phyloP scores from a whole-genome alignment of 1,284 basidiomycete genomes.

The Leccinum fuscescens region DNA sequence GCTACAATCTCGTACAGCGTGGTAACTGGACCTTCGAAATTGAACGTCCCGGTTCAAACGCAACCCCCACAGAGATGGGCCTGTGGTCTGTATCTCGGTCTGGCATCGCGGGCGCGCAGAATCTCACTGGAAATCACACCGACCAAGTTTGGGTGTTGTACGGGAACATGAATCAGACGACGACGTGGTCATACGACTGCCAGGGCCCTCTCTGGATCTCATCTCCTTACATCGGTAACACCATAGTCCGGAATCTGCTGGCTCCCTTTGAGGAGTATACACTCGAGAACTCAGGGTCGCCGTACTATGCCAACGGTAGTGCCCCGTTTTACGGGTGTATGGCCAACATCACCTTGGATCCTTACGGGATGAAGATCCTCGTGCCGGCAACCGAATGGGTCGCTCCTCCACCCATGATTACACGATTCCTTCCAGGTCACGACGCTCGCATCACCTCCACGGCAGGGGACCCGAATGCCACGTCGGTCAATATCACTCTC shows the following conservation, averaged over 20 bases:
- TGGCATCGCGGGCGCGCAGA: slow-evolving; percentile 55
- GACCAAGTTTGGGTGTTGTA: slow-evolving; percentile 80
- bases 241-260: slow-evolving; percentile 70
- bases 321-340: slow-evolving; percentile 78
- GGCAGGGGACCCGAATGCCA: slow-evolving; percentile 27
- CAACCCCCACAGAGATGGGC: slow-evolving; percentile 78
- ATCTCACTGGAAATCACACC: slow-evolving; percentile 52
- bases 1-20: slow-evolving; percentile 73
- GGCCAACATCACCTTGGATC: slow-evolving; percentile 58
- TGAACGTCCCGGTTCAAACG: slow-evolving; percentile 79
- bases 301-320: slow-evolving; percentile 54
- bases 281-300: slow-evolving; percentile 60
- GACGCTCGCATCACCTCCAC: slow-evolving; percentile 67
- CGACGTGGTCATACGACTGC: slow-evolving; percentile 65
- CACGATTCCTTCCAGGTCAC: slow-evolving; percentile 81
- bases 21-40: slow-evolving; percentile 83
- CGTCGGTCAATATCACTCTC: no score
- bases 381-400: slow-evolving; percentile 72
- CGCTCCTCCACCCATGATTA: slow-evolving; percentile 67
- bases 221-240: slow-evolving; percentile 66
- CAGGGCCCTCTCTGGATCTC: slow-evolving; percentile 63
- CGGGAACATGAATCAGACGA: slow-evolving; percentile 79
- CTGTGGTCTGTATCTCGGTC: slow-evolving; percentile 78
- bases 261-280: slow-evolving; percentile 79
- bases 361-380: slow-evolving; percentile 79